These are phyloP conservation scores for Schizopora paradoxa DNA, from an alignment of 1,284 basidiomycete genomes.

Conservation along the genomic window DNA sequence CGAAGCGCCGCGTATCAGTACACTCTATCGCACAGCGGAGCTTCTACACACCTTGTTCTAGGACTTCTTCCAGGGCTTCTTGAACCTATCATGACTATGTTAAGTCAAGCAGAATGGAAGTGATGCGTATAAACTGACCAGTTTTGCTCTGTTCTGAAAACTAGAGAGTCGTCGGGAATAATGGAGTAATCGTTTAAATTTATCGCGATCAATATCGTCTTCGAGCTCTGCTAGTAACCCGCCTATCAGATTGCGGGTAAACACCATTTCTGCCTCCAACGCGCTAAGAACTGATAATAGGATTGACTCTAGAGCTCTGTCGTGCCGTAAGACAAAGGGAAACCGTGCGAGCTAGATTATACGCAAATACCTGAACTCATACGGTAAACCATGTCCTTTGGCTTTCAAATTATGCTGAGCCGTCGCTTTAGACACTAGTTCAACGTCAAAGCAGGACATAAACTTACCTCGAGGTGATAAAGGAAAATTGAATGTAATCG, in stretches of 20 bases:
- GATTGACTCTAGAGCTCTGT: conserved; percentile 84
- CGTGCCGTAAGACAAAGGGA: conserved; percentile 19
- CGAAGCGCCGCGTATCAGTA: not conserved
- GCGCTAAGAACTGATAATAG: conserved; percentile 85
- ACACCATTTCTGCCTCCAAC: conserved; percentile 90
- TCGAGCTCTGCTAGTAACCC: conserved; percentile 88
- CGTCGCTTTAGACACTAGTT: conserved; percentile 17
- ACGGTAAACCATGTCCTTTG: conserved; percentile 63
- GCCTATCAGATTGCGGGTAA: conserved; percentile 81
- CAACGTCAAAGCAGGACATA: conserved; percentile 17
- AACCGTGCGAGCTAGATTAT: conserved; percentile 19
- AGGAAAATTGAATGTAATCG: conserved; percentile 82
- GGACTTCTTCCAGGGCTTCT: conserved; percentile 83
- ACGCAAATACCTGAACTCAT: conserved; percentile 75
- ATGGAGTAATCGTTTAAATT: conserved; percentile 84
- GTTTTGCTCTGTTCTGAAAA: conserved; percentile 84
- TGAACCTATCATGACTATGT: conserved; percentile 76
- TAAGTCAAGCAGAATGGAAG: conserved; percentile 10
- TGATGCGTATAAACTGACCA: conserved; percentile 39
- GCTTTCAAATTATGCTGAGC: conserved; percentile 72
- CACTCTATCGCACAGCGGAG: no score
- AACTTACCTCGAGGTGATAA: conserved; percentile 77
- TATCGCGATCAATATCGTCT: conserved; percentile 89
- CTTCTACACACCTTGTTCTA: conserved; percentile 70
- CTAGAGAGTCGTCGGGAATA: conserved; percentile 82